These are phyloP conservation scores for Diaporthe sp. DNA, from an alignment of 2,329 filamentous ascomycete species.

Conservation along the genomic window DNA sequence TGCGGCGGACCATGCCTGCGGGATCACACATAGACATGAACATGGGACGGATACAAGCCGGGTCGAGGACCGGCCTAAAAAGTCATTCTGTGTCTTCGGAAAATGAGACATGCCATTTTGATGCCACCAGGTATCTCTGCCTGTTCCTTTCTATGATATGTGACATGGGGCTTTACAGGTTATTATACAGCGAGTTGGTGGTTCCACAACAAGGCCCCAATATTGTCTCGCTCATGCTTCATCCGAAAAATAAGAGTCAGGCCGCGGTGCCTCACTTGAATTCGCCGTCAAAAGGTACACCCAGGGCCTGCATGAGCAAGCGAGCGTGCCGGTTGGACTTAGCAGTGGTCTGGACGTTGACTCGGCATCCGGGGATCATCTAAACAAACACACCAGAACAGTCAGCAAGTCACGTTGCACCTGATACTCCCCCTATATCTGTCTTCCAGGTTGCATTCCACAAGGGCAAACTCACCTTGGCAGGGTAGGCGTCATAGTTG, in stretches of 20 bases:
- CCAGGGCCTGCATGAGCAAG: conserved; percentile 79
- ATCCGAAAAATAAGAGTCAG: neutral
- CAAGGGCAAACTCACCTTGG: conserved; percentile 33
- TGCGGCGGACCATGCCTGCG: conserved; percentile 17
- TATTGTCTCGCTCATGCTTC: neutral
- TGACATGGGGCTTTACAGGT: conserved; percentile 41
- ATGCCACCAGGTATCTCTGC: conserved; percentile 14
- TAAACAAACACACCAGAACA: conserved; percentile 42
- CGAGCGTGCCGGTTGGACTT: conserved; percentile 88
- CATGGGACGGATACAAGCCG: neutral
- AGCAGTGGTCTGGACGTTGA: conserved; percentile 87
- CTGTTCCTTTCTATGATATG: conserved; percentile 31
- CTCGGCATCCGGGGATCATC: conserved; percentile 88
- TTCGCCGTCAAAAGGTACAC: conserved; percentile 82
- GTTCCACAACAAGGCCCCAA: neutral
- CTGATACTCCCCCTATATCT: conserved; percentile 43
- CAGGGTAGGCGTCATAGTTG: conserved; percentile 79
- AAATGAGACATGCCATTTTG: conserved; percentile 34
- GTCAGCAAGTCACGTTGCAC: conserved; percentile 43
- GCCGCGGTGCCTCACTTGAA: conserved; percentile 62
- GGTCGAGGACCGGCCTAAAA: neutral
- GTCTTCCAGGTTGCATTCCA: conserved; percentile 40
- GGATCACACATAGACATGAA: conserved; percentile 14
- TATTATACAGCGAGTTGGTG: conserved; percentile 40
- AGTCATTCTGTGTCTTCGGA: conserved; percentile 9